Evolutionary conservation across 2,329 filamentous ascomycete species (phyloP).

Genomic region (Penicillium janthinellum): DNA sequence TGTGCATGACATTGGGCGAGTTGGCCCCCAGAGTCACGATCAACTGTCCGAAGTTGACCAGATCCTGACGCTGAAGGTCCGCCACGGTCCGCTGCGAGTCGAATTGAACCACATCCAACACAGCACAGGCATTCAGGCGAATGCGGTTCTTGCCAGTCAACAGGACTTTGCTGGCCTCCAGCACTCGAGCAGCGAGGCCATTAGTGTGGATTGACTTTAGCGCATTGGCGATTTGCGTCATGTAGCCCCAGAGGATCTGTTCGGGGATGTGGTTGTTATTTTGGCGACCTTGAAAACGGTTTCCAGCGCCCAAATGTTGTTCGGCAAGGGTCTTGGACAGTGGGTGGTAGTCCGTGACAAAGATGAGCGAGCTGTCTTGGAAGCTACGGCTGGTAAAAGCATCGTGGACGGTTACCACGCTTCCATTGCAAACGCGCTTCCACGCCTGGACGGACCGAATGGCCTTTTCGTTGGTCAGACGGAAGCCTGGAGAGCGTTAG

Average conservation of each 20-base stretch:
- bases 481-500: slow-evolving; percentile 62
- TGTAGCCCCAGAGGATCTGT: slow-evolving; percentile 83
- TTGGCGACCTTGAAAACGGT: slow-evolving; percentile 46
- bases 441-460: slow-evolving; percentile 85
- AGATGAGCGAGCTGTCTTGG: slow-evolving; percentile 89
- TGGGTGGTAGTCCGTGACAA: slow-evolving; percentile 92
- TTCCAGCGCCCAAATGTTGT: slow-evolving; percentile 59
- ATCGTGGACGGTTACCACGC: slow-evolving; percentile 83
- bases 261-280: slow-evolving; percentile 62
- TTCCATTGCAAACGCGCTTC: slow-evolving; percentile 80
- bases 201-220: slow-evolving; percentile 80
- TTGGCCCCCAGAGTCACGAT: slow-evolving; percentile 81
- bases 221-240: slow-evolving; percentile 87
- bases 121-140: slow-evolving; percentile 81
- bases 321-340: slow-evolving; percentile 87
- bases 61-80: slow-evolving; percentile 85
- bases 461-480: slow-evolving; percentile 83
- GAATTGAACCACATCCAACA: slow-evolving; percentile 85
- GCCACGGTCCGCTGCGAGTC: slow-evolving; percentile 68
- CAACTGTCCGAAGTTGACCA: slow-evolving; percentile 79
- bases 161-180: slow-evolving; percentile 86
- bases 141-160: slow-evolving; percentile 89
- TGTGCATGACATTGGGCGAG: slow-evolving; percentile 60
- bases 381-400: slow-evolving; percentile 93
- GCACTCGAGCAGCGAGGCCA: slow-evolving; percentile 79